These are phyloP conservation scores for Psilocybe cubensis DNA, from an alignment of 768 basidiomycete species.

Conservation along the genomic window DNA sequence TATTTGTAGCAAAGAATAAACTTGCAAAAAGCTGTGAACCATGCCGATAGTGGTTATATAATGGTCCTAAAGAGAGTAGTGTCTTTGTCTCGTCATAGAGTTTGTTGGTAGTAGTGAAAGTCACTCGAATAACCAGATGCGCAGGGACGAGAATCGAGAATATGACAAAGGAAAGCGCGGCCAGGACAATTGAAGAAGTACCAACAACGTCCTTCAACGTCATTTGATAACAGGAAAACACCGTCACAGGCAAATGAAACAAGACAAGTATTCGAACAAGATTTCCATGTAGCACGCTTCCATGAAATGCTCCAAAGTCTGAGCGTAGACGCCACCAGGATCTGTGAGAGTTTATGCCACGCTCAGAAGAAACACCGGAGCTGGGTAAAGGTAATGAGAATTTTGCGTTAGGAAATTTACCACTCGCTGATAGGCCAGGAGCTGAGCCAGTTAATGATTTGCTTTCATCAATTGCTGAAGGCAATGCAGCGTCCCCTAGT, in stretches of 20 bases:
- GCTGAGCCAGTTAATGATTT: conserved; percentile 45
- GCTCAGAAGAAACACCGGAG: conserved; percentile 27
- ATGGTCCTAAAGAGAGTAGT: conserved; percentile 84
- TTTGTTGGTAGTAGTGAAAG: conserved; percentile 82
- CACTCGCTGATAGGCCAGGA: conserved; percentile 33
- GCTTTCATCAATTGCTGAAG: conserved; percentile 45
- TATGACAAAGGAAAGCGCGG: conserved; percentile 77
- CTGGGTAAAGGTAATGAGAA: conserved; percentile 37
- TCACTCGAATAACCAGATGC: conserved; percentile 76
- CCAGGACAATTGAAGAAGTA: conserved; percentile 71
- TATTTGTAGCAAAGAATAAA: conserved; percentile 79
- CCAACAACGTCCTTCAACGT: conserved; percentile 55
- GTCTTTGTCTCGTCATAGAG: conserved; percentile 95
- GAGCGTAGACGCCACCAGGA: conserved; percentile 60
- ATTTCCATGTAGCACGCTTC: conserved; percentile 84
- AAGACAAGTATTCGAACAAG: conserved; percentile 88
- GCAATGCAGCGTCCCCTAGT: conserved; percentile 11
- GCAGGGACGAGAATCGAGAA: conserved; percentile 81
- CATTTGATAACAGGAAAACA: conserved; percentile 91
- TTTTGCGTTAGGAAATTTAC: conserved; percentile 36
- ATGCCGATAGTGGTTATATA: conserved; percentile 94
- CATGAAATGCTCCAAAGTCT: conserved; percentile 78
- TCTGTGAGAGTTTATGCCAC: conserved; percentile 40
- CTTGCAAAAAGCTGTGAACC: conserved; percentile 89
- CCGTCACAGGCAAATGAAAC: conserved; percentile 94